Conservation (phyloP, 2,329 filamentous ascomycete species). For the Penicillium sp. region DNA sequence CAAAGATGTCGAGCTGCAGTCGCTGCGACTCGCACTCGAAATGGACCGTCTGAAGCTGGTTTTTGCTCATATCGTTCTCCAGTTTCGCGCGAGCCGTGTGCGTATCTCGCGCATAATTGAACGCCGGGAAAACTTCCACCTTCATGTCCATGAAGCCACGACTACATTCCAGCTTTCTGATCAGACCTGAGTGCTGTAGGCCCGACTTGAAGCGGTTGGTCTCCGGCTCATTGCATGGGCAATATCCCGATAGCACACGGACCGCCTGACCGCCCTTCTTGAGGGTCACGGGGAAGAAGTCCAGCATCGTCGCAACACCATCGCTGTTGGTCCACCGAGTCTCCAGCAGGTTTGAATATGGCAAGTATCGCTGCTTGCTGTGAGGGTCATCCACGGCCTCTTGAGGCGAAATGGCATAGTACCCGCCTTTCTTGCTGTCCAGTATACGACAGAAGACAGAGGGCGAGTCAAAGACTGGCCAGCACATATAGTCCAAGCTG, state of each 20-base stretch:
- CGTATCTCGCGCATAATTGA: slow-evolving; percentile 62
- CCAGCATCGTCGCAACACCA: slow-evolving; percentile 67
- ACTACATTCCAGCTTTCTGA: slow-evolving; percentile 68
- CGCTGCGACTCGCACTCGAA: slow-evolving; percentile 58
- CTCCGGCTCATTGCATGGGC: slow-evolving; percentile 36
- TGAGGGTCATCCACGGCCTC: slow-evolving; percentile 49
- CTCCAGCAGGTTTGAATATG: slow-evolving; percentile 69
- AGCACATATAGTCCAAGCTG: slow-evolving; percentile 73
- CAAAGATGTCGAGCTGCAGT: slow-evolving; percentile 63
- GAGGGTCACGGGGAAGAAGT: slow-evolving; percentile 70
- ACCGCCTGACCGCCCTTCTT: slow-evolving; percentile 45
- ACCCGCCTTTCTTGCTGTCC: slow-evolving; percentile 69
- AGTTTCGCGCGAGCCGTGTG: slow-evolving; percentile 45
- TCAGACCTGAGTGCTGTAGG: slow-evolving; percentile 48
- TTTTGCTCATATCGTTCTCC: slow-evolving; percentile 35
- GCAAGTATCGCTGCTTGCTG: slow-evolving; percentile 73
- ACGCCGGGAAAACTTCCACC: slow-evolving; percentile 67
- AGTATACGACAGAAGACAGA: slow-evolving; percentile 69
- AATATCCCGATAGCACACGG: slow-evolving; percentile 32
- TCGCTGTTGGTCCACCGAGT: slow-evolving; percentile 74
- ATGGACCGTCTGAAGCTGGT: slow-evolving; percentile 56
- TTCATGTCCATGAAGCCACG: slow-evolving; percentile 62
- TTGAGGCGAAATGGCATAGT: slow-evolving; percentile 60
- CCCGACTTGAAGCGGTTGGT: slow-evolving; percentile 48
- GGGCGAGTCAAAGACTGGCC: slow-evolving; percentile 75